These are phyloP conservation scores for Leishmania mexicana DNA, from an alignment of 208 protist species.

Conservation along the genomic window DNA sequence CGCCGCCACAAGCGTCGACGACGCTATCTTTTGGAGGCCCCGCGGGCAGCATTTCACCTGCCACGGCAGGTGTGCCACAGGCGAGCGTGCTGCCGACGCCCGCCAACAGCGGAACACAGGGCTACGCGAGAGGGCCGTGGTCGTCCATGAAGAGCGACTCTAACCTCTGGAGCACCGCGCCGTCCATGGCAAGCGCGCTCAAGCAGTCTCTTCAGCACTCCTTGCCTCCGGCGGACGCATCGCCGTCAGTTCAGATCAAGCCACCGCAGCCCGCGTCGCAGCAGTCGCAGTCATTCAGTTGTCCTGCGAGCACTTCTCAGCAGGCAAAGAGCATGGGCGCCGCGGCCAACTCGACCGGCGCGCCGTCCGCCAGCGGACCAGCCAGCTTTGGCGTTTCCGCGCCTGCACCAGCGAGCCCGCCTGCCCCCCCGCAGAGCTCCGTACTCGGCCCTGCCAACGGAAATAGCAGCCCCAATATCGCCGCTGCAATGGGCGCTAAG, in stretches of 20 bases:
- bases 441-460: conserved; percentile 1
- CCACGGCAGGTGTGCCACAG: not conserved
- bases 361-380: not conserved
- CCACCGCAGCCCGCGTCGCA: not conserved
- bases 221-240: conserved; percentile 7
- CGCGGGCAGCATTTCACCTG: conserved; percentile 5
- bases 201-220: conserved; percentile 37
- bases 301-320: not conserved
- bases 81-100: conserved; percentile 24
- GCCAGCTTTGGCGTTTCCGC: not conserved
- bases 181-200: conserved; percentile 31
- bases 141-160: conserved; percentile 34
- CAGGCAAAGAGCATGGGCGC: not conserved
- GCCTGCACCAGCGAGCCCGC: not conserved
- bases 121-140: conserved; percentile 25
- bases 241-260: conserved; percentile 1
- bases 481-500: conserved; percentile 19
- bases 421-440: not conserved
- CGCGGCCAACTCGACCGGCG: not conserved
- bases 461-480: conserved; percentile 6
- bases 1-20: not conserved
- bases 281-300: conserved; percentile 6
- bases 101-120: conserved; percentile 22
- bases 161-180: conserved; percentile 33
- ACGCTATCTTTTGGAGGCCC: not conserved